phyloP scores from a whole-genome alignment of 352 stramenopile genomes.

The Plasmopara halstedii region DNA sequence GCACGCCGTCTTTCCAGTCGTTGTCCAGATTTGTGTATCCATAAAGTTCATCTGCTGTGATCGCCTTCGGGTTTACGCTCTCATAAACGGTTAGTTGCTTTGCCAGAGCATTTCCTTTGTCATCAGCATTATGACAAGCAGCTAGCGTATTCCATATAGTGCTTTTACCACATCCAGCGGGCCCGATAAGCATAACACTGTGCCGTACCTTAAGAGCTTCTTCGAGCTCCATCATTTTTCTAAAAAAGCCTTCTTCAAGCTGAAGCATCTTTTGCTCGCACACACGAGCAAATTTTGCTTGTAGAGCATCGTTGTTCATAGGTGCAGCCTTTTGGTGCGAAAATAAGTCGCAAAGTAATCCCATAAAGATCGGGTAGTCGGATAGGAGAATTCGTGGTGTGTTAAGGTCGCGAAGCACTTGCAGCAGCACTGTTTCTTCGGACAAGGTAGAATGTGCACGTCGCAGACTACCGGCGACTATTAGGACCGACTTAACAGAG shows the following conservation, averaged over 20 bases:
- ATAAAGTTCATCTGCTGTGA: conserved; percentile 90
- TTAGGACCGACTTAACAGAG: conserved; percentile 94
- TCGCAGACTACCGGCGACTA: conserved; percentile 91
- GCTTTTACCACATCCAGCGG: conserved; percentile 92
- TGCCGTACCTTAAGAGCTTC: conserved; percentile 93
- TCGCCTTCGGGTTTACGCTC: conserved; percentile 93
- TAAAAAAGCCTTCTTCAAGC: conserved; percentile 92
- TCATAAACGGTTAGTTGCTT: conserved; percentile 92
- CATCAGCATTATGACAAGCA: conserved; percentile 49
- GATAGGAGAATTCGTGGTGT: conserved; percentile 89
- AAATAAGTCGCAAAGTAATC: conserved; percentile 92
- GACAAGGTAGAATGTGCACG: conserved; percentile 68
- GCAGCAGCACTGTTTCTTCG: conserved; percentile 92
- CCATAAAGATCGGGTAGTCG: conserved; percentile 92
- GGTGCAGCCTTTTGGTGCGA: conserved; percentile 40
- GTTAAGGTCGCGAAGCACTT: conserved; percentile 95
- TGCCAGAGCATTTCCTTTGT: conserved; percentile 50
- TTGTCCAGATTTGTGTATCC: conserved; percentile 96
- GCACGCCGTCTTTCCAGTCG: conserved; percentile 95
- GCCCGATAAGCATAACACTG: conserved; percentile 95
- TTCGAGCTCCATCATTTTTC: conserved; percentile 94
- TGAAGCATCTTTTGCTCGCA: conserved; percentile 77
- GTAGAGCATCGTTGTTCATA: conserved; percentile 37
- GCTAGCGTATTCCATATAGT: conserved; percentile 94
- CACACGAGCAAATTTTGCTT: conserved; percentile 36